A percentile compares a stretch with the other conserved stretches of the same genome.
phyloP scores from a whole-genome alignment of 2,329 filamentous ascomycete species.

The Sordariomycetes sp. region DNA sequence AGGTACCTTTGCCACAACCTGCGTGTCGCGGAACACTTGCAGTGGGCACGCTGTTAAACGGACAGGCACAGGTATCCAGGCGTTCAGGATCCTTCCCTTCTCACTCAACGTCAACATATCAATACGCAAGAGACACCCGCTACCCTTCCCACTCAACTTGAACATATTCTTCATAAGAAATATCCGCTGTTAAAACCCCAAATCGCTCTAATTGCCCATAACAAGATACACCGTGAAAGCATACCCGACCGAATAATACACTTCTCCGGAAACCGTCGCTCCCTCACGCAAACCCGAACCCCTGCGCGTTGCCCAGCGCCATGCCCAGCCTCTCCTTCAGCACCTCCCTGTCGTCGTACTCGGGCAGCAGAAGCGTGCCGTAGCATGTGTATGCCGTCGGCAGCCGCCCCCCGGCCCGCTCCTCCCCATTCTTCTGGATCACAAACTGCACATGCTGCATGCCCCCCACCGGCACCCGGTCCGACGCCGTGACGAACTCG shows the following conservation, averaged over 20 bases:
- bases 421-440: conserved; percentile 66
- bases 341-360: conserved; percentile 63
- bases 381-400: conserved; percentile 93
- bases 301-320: conserved; percentile 78
- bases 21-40: not conserved
- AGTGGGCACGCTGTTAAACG: too few species aligned
- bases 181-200: not conserved
- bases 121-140: not conserved
- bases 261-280: not conserved
- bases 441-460: conserved; percentile 74
- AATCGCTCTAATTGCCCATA: not conserved
- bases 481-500: conserved; percentile 91
- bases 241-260: not conserved
- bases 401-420: conserved; percentile 44
- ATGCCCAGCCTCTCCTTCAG: conserved; percentile 67
- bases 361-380: conserved; percentile 73
- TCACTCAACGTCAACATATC: too few species aligned
- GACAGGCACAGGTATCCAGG: too few species aligned
- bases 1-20: not conserved
- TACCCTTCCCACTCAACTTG: not conserved
- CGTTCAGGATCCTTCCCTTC: too few species aligned
- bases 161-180: too few species aligned
- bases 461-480: conserved; percentile 81
- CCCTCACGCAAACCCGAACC: conserved; percentile 72
- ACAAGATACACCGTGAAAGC: not conserved